These are phyloP conservation scores for Umbelopsis vinacea DNA, from an alignment of 192 early-diverging fungal genomes.

Conservation along the genomic window DNA sequence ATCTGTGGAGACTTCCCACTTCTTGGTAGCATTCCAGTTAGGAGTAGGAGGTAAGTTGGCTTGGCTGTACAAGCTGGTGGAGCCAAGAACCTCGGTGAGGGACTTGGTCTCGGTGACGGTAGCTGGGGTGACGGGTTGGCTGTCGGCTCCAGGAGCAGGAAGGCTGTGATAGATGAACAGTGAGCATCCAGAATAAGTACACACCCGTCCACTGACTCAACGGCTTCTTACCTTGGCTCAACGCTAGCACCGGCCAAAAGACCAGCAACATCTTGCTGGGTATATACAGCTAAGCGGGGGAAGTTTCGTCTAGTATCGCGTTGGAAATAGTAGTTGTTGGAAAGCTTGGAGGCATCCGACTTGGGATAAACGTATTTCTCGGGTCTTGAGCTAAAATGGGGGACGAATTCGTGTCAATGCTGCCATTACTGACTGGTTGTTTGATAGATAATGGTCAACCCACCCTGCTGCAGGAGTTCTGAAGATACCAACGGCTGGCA, in stretches of 20 bases:
- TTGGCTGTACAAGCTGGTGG: slow-evolving; percentile 30
- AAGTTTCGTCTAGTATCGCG: slow-evolving; percentile 92
- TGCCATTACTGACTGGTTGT: neutral
- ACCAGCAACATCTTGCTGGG: slow-evolving; percentile 74
- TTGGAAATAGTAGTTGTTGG: slow-evolving; percentile 88
- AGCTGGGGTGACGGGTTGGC: slow-evolving; percentile 24
- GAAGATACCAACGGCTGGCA: slow-evolving; percentile 69
- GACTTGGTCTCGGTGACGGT: slow-evolving; percentile 31
- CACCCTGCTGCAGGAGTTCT: slow-evolving; percentile 71
- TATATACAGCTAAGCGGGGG: slow-evolving; percentile 84
- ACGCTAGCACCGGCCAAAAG: slow-evolving; percentile 51
- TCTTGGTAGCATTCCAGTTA: slow-evolving; percentile 31
- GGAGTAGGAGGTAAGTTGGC: slow-evolving; percentile 31
- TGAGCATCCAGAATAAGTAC: neutral
- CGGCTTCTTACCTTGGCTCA: slow-evolving; percentile 35
- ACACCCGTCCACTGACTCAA: neutral
- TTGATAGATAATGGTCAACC: neutral
- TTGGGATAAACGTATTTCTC: slow-evolving; percentile 56
- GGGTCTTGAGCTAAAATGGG: slow-evolving; percentile 52
- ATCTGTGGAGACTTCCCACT: slow-evolving; percentile 43
- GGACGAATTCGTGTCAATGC: neutral
- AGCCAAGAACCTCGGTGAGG: slow-evolving; percentile 38
- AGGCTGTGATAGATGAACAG: neutral
- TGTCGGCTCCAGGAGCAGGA: slow-evolving; percentile 27
- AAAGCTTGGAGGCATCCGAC: slow-evolving; percentile 66